Evolutionary conservation across 805 yeast species (phyloP).

Genomic region (Sugiyamaella boreocaroliniensis): DNA sequence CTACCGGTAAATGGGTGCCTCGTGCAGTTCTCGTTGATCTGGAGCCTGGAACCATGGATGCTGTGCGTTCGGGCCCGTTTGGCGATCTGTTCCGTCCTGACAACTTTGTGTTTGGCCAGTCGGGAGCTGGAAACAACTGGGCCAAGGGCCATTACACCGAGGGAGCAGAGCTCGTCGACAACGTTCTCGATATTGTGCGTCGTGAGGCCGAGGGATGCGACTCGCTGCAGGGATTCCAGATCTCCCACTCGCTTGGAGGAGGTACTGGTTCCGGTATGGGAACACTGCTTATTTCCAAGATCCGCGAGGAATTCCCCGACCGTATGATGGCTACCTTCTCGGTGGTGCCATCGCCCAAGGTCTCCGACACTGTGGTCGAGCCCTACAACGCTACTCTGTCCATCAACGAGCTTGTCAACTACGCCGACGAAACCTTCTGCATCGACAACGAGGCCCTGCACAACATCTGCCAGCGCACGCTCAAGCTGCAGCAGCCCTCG

Average conservation of each 20-base stretch:
- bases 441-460: slow-evolving; percentile 91
- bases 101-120: slow-evolving; percentile 80
- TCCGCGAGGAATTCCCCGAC: slow-evolving; percentile 89
- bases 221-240: slow-evolving; percentile 91
- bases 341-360: slow-evolving; percentile 86
- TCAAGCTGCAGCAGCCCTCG: slow-evolving; percentile 72
- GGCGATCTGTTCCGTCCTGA: slow-evolving; percentile 91
- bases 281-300: slow-evolving; percentile 73
- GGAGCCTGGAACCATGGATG: slow-evolving; percentile 91
- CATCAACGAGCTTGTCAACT: slow-evolving; percentile 83
- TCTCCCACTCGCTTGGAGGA: slow-evolving; percentile 76
- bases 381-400: slow-evolving; percentile 92
- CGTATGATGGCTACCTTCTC: slow-evolving; percentile 95
- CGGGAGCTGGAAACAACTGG: slow-evolving; percentile 95
- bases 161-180: slow-evolving; percentile 89
- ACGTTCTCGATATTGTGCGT: slow-evolving; percentile 82
- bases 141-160: slow-evolving; percentile 96
- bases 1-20: slow-evolving; percentile 84
- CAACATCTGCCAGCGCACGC: slow-evolving; percentile 79
- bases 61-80: slow-evolving; percentile 69
- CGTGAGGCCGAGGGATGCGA: slow-evolving; percentile 93
- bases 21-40: slow-evolving; percentile 88
- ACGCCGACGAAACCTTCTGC: slow-evolving; percentile 90
- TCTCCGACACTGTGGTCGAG: slow-evolving; percentile 89
- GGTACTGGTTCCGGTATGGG: slow-evolving; percentile 99